Base-by-base conservation (phyloP, 306 rosid species). In the Inga oerstediana region DNA sequence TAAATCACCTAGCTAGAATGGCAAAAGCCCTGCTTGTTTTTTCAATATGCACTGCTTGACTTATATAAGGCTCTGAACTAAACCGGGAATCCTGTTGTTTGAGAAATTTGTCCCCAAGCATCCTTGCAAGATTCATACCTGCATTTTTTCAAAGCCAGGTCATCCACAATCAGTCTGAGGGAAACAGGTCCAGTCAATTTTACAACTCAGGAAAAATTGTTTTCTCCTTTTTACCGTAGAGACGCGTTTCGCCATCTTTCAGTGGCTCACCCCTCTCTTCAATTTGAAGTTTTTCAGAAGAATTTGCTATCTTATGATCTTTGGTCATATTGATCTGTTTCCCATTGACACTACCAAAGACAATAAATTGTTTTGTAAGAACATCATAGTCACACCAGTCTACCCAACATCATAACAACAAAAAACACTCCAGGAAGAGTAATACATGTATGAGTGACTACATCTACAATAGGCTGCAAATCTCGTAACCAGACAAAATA, bases 81-180 rank as follows among this genome's bases (percentile, higher is more conserved):
- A 97, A 97, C 70, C 99, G 97, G 61, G 85, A 76, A 90, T 97
- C 99, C 89, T 94, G 97, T 88, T 97, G 92, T 85, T 97, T 97
- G 74, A 92, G 97, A 88, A 92, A 97, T 87, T 97, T 94, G 91
- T 97, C 99, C 20, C 99, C 99, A 72, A 97, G 98, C 98, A 97
- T 90, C 85, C 99, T 89, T 80, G 92, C 97, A 82, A 97, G 98
- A 86, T 92, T 97, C 80, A 97, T 87, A 83, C 99, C 99, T 97
- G 90, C 81, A 79, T 24, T 45, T 72, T 48, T 73, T 48, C 77
- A 73, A 6, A 46, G 41, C 56, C 76, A 2, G 48, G 43, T 46
- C 13, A 32, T 73, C 62, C 14, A 84, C 81, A 81, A 76, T 30
- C 80, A 58, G 75, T 3, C 41, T 84, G 75, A 90, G 43, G 43